phyloP scores from a whole-genome alignment of 176 grass and related monocot species.

The Hordeum marinum region DNA sequence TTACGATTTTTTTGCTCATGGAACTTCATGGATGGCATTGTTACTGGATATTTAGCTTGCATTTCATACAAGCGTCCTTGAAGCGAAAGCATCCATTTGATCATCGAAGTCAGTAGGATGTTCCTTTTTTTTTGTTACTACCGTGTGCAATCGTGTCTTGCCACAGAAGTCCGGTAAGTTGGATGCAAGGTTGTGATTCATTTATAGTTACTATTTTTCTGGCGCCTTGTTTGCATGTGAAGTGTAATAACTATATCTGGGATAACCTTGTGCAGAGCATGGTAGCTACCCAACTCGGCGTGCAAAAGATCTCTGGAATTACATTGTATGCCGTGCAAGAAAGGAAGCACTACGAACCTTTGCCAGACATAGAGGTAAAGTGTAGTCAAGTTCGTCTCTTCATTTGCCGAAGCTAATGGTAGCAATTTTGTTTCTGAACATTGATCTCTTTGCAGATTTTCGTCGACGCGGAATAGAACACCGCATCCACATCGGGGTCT shows the following conservation, averaged over 20 bases:
- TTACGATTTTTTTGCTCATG: background rate
- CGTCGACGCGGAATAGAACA: constrained; percentile 58
- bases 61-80: constrained; percentile 8
- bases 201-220: background rate
- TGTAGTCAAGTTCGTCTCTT: background rate
- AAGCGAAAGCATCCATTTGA: background rate
- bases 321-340: constrained; percentile 72
- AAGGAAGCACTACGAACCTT: constrained; percentile 84
- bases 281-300: constrained; percentile 79
- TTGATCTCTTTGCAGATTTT: constrained; percentile 61
- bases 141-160: background rate
- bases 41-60: background rate
- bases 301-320: constrained; percentile 93
- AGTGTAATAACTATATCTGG: constrained; percentile 18
- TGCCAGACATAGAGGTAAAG: constrained; percentile 80
- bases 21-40: background rate
- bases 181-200: background rate
- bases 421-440: background rate
- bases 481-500: background rate
- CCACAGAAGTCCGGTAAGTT: background rate
- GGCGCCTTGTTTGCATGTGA: background rate
- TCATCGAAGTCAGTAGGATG: background rate
- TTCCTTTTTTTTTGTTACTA: background rate
- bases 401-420: background rate
- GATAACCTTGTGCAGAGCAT: constrained; percentile 59